Percentiles rank a stretch among this genome's conserved stretches.
phyloP scores from a whole-genome alignment of 2,329 filamentous ascomycete genomes.

The Cladosporium phlei region DNA sequence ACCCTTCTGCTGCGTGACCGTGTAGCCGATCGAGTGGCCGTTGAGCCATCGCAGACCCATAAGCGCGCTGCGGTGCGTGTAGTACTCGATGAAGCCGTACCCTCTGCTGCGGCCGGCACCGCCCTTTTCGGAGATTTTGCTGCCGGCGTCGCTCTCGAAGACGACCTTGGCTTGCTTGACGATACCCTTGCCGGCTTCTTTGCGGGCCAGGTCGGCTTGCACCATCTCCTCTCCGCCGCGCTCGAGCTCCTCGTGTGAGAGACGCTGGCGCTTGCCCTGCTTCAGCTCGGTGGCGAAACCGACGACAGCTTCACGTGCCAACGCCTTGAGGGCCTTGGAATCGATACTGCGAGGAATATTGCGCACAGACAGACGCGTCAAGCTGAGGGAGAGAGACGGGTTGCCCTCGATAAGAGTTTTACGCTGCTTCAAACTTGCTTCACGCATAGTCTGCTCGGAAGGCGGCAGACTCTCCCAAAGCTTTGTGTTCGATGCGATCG shows the following conservation, averaged over 20 bases:
- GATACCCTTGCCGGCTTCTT: conserved; percentile 76
- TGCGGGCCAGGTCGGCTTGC: conserved; percentile 73
- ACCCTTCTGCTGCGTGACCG: conserved; percentile 42
- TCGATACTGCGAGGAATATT: conserved; percentile 81
- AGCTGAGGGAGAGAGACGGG: conserved; percentile 78
- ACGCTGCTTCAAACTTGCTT: conserved; percentile 79
- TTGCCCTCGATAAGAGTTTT: conserved; percentile 89
- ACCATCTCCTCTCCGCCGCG: conserved; percentile 76
- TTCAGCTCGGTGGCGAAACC: conserved; percentile 91
- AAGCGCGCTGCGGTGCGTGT: conserved; percentile 84
- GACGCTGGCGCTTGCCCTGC: conserved; percentile 64
- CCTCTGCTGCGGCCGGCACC: conserved; percentile 81
- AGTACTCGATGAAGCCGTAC: conserved; percentile 97
- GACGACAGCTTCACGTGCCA: conserved; percentile 88
- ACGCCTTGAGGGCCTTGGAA: conserved; percentile 82
- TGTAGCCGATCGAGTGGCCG: conserved; percentile 59
- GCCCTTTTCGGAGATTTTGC: conserved; percentile 71
- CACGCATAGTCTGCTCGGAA: conserved; percentile 79
- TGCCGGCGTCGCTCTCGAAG: conserved; percentile 80
- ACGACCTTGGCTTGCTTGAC: conserved; percentile 93
- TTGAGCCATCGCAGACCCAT: conserved; percentile 96
- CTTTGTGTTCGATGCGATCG: conserved; percentile 69
- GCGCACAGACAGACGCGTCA: conserved; percentile 84
- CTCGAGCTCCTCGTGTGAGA: conserved; percentile 84
- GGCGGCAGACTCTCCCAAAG: conserved; percentile 72